These are phyloP conservation scores for Teunomyces tritomae DNA, from an alignment of 805 yeast genomes.

Conservation along the genomic window DNA sequence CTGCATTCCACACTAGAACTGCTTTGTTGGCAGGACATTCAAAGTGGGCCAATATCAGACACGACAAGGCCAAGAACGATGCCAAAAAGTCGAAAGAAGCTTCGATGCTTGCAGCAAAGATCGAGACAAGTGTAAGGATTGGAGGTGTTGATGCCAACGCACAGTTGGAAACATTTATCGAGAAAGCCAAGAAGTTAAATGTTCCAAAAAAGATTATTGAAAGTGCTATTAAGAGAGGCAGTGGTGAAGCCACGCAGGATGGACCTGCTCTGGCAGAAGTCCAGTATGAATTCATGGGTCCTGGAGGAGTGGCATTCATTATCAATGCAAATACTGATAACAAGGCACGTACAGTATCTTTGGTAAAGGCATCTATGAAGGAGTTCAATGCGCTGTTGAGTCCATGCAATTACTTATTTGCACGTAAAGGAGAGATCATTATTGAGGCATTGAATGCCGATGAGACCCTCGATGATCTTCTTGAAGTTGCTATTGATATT, in stretches of 20 bases:
- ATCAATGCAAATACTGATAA: conserved; percentile 89
- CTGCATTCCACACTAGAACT: conserved; percentile 12
- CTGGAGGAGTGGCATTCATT: conserved; percentile 84
- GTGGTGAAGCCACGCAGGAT: conserved; percentile 56
- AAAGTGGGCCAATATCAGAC: conserved; percentile 94
- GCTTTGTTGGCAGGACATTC: conserved; percentile 70
- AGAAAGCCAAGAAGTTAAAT: conserved; percentile 70
- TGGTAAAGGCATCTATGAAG: conserved; percentile 70
- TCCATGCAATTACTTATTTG: conserved; percentile 77
- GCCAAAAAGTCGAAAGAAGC: conserved; percentile 68
- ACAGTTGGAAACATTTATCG: conserved; percentile 71
- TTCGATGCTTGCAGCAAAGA: conserved; percentile 67
- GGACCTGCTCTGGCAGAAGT: conserved; percentile 46
- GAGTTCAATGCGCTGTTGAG: conserved; percentile 69
- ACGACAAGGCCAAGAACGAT: conserved; percentile 91
- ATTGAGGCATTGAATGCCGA: conserved; percentile 40
- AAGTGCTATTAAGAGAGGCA: conserved; percentile 80
- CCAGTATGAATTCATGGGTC: conserved; percentile 86
- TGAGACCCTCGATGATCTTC: conserved; percentile 57
- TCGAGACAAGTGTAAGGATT: conserved; percentile 70
- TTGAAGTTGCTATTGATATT: conserved; percentile 72
- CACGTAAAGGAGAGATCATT: conserved; percentile 70
- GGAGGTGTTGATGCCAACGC: conserved; percentile 65
- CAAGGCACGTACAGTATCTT: conserved; percentile 75
- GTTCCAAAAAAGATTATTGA: conserved; percentile 85